Conservation (phyloP, 164 flowering plant species). For the Litsea cubeba region DNA sequence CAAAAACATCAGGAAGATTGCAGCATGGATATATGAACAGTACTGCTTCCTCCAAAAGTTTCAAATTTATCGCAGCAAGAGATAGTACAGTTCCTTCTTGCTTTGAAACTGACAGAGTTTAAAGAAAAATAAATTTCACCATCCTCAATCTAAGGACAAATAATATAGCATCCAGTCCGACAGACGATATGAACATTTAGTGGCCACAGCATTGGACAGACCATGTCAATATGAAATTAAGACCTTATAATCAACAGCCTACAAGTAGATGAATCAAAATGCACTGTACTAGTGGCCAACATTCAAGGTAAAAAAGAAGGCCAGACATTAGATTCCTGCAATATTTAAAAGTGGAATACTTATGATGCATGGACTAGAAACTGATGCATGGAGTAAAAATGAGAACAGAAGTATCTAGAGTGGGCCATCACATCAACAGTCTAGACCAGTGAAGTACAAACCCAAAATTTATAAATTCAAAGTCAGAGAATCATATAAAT, state of each 20-base stretch:
- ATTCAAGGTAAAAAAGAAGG: not conserved
- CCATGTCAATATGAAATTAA: not conserved
- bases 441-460: not conserved
- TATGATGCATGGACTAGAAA: no score
- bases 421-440: not conserved
- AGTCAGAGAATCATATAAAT: not conserved
- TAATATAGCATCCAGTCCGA: not conserved
- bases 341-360: not conserved
- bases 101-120: not conserved
- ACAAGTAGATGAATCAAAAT: not conserved
- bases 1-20: not conserved
- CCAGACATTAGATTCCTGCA: not conserved
- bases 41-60: not conserved
- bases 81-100: not conserved
- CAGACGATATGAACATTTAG: not conserved
- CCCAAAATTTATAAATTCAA: not conserved
- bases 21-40: not conserved
- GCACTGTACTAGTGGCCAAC: not conserved
- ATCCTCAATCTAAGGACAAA: not conserved
- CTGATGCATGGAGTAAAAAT: no score
- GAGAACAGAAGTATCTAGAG: no score
- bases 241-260: not conserved
- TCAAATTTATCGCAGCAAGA: not conserved
- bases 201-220: not conserved
- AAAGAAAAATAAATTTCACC: not conserved